These are phyloP conservation scores for Seiridium cupressi DNA, from an alignment of 2,329 filamentous ascomycete genomes.

Conservation along the genomic window DNA sequence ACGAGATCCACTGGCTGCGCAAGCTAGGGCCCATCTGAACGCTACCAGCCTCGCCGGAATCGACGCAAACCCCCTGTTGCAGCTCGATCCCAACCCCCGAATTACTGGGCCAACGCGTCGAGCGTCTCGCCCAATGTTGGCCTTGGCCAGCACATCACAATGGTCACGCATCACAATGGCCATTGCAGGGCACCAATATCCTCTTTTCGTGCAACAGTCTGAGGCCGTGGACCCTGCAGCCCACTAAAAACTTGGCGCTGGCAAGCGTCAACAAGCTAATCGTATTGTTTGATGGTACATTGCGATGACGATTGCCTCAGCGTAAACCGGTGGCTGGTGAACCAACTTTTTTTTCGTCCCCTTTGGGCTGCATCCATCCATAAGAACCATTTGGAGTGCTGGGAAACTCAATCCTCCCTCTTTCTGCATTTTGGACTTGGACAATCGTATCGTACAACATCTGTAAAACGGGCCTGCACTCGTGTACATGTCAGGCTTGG, in stretches of 20 bases:
- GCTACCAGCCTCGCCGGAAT: neutral
- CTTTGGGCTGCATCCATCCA: constrained; percentile 13
- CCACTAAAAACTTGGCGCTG: neutral
- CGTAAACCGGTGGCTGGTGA: neutral
- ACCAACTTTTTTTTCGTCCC: constrained; percentile 11
- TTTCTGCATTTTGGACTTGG: neutral
- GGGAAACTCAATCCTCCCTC: neutral
- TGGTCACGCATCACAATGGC: neutral
- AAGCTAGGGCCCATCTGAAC: neutral
- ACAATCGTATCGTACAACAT: too few species aligned
- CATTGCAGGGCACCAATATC: neutral
- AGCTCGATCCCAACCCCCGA: constrained; percentile 2
- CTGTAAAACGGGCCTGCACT: too few species aligned
- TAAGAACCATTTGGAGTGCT: constrained; percentile 12
- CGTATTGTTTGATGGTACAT: neutral
- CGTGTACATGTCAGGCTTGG: too few species aligned
- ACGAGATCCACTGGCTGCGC: neutral
- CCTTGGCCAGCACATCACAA: constrained; percentile 1
- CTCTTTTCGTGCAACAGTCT: neutral
- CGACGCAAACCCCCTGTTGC: neutral
- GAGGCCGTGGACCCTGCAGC: neutral
- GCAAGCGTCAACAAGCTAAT: neutral
- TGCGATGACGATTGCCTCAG: constrained; percentile 1
- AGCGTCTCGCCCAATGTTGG: neutral
- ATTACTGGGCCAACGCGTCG: neutral